phyloP scores from a whole-genome alignment of 129 eudicot species.

The Heracleum sosnowskyi region DNA sequence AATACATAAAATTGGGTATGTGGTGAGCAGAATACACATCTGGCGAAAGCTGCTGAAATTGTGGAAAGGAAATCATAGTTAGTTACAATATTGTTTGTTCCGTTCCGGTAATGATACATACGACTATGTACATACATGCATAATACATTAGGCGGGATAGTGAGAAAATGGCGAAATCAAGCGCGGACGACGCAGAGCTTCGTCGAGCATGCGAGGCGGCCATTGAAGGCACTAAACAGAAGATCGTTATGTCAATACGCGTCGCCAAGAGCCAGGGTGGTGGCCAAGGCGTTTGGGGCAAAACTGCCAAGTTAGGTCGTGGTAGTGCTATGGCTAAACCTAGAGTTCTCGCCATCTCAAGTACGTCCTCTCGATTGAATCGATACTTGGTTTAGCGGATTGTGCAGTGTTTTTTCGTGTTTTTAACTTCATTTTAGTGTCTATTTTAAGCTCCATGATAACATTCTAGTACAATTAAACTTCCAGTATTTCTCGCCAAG shows the following conservation, averaged over 20 bases:
- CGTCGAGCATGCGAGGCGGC: constrained; percentile 90
- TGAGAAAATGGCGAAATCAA: constrained; percentile 82
- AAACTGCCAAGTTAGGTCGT: constrained; percentile 66
- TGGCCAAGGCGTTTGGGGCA: constrained; percentile 84
- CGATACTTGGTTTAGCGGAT: no score
- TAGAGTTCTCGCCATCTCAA: constrained; percentile 82
- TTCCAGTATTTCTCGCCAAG: no score
- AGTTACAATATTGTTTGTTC: not conserved
- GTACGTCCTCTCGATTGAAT: constrained; percentile 19
- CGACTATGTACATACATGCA: not conserved
- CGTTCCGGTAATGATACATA: not conserved
- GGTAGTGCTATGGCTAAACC: constrained; percentile 83
- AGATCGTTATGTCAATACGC: constrained; percentile 71
- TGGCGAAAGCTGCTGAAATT: not conserved
- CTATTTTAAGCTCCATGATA: not conserved
- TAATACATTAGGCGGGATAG: not conserved
- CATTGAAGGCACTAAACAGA: constrained; percentile 75
- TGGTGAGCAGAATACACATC: not conserved
- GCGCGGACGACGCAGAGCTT: constrained; percentile 91
- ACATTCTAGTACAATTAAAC: not conserved
- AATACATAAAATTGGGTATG: not conserved
- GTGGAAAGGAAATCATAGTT: not conserved
- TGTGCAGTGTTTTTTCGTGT: no score
- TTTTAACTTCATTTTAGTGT: no score
- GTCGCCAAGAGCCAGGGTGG: constrained; percentile 83